Base-by-base conservation (phyloP, 805 yeast species). In the Jamesozyma rosinii region DNA sequence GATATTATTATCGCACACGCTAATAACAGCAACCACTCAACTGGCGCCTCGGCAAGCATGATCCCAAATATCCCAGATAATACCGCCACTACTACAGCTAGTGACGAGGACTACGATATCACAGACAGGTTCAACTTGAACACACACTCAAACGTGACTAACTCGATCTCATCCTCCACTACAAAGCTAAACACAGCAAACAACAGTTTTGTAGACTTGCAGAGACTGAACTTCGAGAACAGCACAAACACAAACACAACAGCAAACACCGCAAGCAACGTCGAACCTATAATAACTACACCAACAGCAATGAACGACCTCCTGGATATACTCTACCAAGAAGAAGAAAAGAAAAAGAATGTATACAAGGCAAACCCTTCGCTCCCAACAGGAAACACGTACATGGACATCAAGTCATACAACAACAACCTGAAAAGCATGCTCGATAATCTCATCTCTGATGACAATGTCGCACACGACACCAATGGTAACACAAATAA, bases 301-400 rank as follows among this genome's bases (percentile, higher is more conserved):
- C 58, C 61, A 24, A 50, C 56, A 2, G 55, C 54, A n/a, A 48
- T 57, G 55, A 51, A 49, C 32, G 61, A 57, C 34, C 47, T 55
- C 18, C 40, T 57, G 40, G 59, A 57, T n/a, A 43, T 55, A 49
- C 43, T 57, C 32, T 58, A 55, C 35, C 55, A 38, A 20, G 42
- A 47, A 27, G 47, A 44, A 20, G 50, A 45, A 18, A 36, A 40
- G 9, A 43, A 47, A 35, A 35, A 44, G 20, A 5, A 9, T 20
- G 18, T 14, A 27, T 8, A 3, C 19, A 19, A 27, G 5, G 11
- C 40, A 15, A 18, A 33, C 18, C 9, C 35, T 15, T 17, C 27
- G 5, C 19, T 22, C 21, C 18, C 22, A 19, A 40, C 18, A 13
- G 37, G 42, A 20, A 46, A 44, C 33, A 37, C 24, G 11, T 34